These are phyloP conservation scores for Plasmodium gonderi DNA, from an alignment of 169 alveolate genomes.

Conservation along the genomic window DNA sequence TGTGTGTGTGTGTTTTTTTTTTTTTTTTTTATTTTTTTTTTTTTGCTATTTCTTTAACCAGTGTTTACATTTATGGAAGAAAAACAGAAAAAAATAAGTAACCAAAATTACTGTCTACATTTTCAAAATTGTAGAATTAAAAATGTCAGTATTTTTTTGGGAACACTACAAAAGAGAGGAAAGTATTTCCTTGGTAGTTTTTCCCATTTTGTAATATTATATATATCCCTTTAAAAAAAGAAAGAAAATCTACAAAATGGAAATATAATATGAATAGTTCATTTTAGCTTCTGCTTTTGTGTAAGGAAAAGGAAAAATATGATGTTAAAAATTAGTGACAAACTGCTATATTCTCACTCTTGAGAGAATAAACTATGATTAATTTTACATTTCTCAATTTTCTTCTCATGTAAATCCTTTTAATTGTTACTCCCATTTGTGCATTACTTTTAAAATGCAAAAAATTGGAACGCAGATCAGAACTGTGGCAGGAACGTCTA, in stretches of 20 bases:
- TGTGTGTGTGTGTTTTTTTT: conserved; percentile 3
- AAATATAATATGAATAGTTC: not conserved
- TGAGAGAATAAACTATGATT: not conserved
- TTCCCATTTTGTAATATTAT: not conserved
- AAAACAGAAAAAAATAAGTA: not conserved
- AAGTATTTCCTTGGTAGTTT: not conserved
- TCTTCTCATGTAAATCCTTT: not conserved
- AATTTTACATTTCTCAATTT: not conserved
- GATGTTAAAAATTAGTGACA: not conserved
- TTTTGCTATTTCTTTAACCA: not conserved
- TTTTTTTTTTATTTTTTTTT: conserved; percentile 5
- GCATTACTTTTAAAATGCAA: not conserved
- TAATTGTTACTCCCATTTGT: not conserved
- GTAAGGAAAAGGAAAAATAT: not conserved
- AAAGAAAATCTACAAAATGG: conserved; percentile 5
- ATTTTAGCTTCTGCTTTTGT: not conserved
- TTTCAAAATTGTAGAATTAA: conserved; percentile 16
- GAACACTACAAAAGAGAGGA: not conserved
- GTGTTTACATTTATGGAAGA: not conserved
- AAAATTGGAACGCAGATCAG: not conserved
- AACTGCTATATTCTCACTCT: no score
- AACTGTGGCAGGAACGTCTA: not conserved
- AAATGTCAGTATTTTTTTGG: not conserved
- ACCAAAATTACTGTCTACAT: not conserved
- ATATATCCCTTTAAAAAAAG: not conserved